phyloP scores from a whole-genome alignment of 2,329 filamentous ascomycete genomes.

The Trichoderma pleuroti region DNA sequence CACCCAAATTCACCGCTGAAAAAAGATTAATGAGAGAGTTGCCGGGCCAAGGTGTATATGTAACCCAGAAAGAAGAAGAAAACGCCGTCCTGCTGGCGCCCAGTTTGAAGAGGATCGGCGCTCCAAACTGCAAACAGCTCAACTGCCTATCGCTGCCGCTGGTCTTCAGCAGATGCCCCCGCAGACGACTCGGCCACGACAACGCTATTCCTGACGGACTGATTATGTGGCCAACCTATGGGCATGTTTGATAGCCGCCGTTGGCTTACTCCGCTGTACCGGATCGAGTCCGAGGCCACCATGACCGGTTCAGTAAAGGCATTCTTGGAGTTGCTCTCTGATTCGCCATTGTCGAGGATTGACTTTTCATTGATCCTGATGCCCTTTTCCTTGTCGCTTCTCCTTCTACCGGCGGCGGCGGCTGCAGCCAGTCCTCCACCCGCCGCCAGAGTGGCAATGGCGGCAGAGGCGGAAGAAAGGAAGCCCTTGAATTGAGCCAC shows the following conservation, averaged over 20 bases:
- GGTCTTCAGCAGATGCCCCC: constrained; percentile 5
- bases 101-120: background rate
- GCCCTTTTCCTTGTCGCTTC: constrained; percentile 5
- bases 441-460: constrained; percentile 24
- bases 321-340: constrained; percentile 23
- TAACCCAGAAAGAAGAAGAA: background rate
- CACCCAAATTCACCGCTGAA: background rate
- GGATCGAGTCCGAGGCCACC: constrained; percentile 23
- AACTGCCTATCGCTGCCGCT: background rate
- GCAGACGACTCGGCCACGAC: constrained; percentile 9
- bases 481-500: constrained; percentile 33
- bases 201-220: constrained; percentile 27
- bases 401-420: constrained; percentile 23
- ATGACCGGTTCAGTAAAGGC: constrained; percentile 15
- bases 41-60: background rate
- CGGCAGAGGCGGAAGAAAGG: constrained; percentile 22
- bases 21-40: background rate
- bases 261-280: constrained; percentile 22
- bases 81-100: background rate
- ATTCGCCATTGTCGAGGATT: constrained; percentile 1
- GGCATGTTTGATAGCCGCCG: constrained; percentile 37
- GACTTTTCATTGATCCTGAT: constrained; percentile 26
- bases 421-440: constrained; percentile 25
- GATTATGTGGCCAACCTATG: constrained; percentile 37
- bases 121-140: background rate